Conservation (phyloP, 2,329 filamentous ascomycete species). For the Ceratocystis huliohia region DNA sequence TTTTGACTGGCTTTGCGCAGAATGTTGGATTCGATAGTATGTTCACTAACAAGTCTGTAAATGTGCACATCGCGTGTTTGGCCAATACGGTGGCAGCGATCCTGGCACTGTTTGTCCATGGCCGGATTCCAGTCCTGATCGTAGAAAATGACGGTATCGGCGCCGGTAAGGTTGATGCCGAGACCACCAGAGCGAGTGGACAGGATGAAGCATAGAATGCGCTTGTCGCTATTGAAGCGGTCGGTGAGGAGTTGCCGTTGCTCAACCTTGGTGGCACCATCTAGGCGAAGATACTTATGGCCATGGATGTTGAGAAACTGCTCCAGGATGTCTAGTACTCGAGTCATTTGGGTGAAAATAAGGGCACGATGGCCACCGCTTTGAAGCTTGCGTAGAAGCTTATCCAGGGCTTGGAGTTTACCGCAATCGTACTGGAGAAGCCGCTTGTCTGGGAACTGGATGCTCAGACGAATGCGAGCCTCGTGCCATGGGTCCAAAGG, state of each 20-base stretch:
- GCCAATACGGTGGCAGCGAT: conserved; percentile 90
- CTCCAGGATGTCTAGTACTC: conserved; percentile 92
- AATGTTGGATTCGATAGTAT: conserved; percentile 97
- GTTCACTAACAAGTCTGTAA: conserved; percentile 82
- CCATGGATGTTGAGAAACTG: conserved; percentile 97
- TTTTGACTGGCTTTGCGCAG: conserved; percentile 94
- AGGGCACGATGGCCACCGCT: conserved; percentile 82
- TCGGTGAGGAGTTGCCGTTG: conserved; percentile 91
- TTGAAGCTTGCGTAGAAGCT: conserved; percentile 73
- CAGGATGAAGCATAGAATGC: conserved; percentile 89
- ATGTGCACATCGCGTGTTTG: conserved; percentile 97
- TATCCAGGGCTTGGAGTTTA: conserved; percentile 82
- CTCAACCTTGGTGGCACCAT: conserved; percentile 93
- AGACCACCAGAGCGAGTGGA: conserved; percentile 89
- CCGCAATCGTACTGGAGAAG: conserved; percentile 97
- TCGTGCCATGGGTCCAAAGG: conserved; percentile 79
- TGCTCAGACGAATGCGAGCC: conserved; percentile 78
- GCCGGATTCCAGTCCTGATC: conserved; percentile 99
- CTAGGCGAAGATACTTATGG: conserved; percentile 88
- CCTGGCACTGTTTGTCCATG: conserved; percentile 99
- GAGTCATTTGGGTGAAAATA: conserved; percentile 99
- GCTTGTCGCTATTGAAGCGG: conserved; percentile 86
- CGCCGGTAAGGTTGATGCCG: conserved; percentile 91
- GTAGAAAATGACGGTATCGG: conserved; percentile 97
- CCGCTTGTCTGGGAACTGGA: conserved; percentile 92